Evolutionary conservation across 768 basidiomycete species (phyloP).

Genomic region (Xerocomus brunneocitrinus): DNA sequence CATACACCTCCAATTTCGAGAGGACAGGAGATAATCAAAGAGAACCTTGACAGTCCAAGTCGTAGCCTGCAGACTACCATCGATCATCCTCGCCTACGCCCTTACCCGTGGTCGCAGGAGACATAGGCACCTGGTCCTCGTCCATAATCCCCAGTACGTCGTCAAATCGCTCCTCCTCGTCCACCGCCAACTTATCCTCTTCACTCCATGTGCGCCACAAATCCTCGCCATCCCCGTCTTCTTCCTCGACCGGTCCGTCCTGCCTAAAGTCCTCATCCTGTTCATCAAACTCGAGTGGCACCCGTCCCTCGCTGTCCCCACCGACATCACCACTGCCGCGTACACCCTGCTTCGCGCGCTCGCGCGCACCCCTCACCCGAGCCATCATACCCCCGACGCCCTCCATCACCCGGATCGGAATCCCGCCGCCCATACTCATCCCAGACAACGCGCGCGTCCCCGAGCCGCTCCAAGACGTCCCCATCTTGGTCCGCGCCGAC

Average conservation of each 20-base stretch:
- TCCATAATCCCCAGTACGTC: constrained; percentile 33
- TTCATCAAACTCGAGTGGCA: constrained; percentile 55
- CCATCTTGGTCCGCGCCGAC: background rate
- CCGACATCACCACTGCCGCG: background rate
- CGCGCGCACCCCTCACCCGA: constrained; percentile 9
- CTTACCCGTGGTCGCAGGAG: background rate
- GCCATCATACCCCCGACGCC: constrained; percentile 49
- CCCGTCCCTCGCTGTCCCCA: constrained; percentile 13
- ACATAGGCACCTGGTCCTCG: constrained; percentile 26
- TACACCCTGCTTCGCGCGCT: background rate
- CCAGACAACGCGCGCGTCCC: constrained; percentile 17
- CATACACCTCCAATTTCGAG: too few relatives aligned
- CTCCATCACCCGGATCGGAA: constrained; percentile 58
- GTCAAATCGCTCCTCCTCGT: constrained; percentile 31
- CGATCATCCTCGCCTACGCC: too few relatives aligned
- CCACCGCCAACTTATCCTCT: constrained; percentile 28
- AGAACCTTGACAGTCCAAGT: too few relatives aligned
- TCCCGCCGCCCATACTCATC: constrained; percentile 22
- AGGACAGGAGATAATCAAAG: too few relatives aligned
- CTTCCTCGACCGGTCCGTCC: background rate
- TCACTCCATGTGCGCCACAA: constrained; percentile 26
- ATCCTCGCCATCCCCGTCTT: constrained; percentile 13
- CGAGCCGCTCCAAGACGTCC: constrained; percentile 13
- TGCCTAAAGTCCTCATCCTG: constrained; percentile 59
- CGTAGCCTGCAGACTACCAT: background rate